Evolutionary conservation across 2,329 filamentous ascomycete species (phyloP).

Genomic region (Neofusicoccum sp.): DNA sequence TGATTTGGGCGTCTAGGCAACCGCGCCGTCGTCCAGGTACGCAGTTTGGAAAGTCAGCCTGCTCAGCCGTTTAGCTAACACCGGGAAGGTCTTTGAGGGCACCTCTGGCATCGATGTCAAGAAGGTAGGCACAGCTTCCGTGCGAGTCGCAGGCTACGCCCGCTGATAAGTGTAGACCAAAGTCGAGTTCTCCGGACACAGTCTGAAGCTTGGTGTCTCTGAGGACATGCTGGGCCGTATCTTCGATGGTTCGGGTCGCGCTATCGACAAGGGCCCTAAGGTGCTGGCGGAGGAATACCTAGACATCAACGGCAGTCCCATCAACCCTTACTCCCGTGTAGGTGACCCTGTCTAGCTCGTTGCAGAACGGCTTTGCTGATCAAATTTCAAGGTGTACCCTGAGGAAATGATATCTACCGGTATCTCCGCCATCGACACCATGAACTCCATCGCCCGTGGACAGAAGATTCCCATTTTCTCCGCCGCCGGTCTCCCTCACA

Average conservation of each 20-base stretch:
- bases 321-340: constrained; percentile 97
- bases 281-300: constrained; percentile 97
- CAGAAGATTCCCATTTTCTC: constrained; percentile 99
- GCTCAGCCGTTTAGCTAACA: not conserved
- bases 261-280: constrained; percentile 98
- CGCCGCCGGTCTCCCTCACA: constrained; percentile 94
- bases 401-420: constrained; percentile 99
- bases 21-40: constrained; percentile 91
- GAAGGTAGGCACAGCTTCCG: constrained; percentile 57
- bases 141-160: constrained; percentile 26
- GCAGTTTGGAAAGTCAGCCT: not conserved
- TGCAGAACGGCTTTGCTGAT: constrained; percentile 22
- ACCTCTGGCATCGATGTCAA: constrained; percentile 98
- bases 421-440: constrained; percentile 98
- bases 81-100: constrained; percentile 84
- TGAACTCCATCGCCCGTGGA: constrained; percentile 89
- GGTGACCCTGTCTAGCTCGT: constrained; percentile 34
- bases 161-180: constrained; percentile 63
- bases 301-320: constrained; percentile 98
- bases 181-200: constrained; percentile 96
- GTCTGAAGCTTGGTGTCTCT: constrained; percentile 96
- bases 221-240: constrained; percentile 99
- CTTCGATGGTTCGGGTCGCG: constrained; percentile 95
- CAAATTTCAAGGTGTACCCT: constrained; percentile 72
- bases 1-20: constrained; percentile 59